phyloP scores from a whole-genome alignment of 140 eudicot species.

The Ambrosia hybrid region DNA sequence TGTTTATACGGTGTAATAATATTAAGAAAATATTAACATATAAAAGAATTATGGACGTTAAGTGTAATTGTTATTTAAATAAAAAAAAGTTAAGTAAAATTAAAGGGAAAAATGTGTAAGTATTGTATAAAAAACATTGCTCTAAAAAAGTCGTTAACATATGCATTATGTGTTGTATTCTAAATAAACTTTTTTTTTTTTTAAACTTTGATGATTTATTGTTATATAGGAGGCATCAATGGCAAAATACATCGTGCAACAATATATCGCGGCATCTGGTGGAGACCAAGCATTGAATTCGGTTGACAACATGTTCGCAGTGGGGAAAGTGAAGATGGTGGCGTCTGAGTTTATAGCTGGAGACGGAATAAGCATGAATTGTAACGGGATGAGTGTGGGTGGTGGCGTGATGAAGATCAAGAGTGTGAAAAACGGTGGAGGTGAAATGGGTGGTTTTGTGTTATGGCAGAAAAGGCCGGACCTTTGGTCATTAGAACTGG shows the following conservation, averaged over 20 bases:
- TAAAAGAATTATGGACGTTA: no score
- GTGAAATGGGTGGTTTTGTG: constrained; percentile 90
- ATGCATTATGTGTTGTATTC: no score
- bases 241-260: constrained; percentile 93
- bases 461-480: constrained; percentile 94
- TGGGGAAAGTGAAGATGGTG: constrained; percentile 92
- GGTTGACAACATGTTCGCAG: constrained; percentile 78
- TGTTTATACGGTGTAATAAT: no score
- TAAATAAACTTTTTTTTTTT: background rate
- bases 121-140: no score
- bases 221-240: constrained; percentile 71
- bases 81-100: no score
- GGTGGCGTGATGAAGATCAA: constrained; percentile 53
- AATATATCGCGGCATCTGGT: constrained; percentile 87
- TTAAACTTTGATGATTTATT: background rate
- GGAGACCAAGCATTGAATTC: constrained; percentile 74
- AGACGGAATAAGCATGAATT: constrained; percentile 45
- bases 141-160: no score
- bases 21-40: no score
- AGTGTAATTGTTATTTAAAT: no score
- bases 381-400: constrained; percentile 31
- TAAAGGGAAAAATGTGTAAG: no score
- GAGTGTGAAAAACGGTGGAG: constrained; percentile 52
- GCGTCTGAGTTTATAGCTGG: constrained; percentile 73
- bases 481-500: constrained; percentile 81